A percentile compares a stretch with the other conserved stretches of the same genome.
phyloP scores from a whole-genome alignment of 257 asterid genomes.

The Pogostemon cablin region DNA sequence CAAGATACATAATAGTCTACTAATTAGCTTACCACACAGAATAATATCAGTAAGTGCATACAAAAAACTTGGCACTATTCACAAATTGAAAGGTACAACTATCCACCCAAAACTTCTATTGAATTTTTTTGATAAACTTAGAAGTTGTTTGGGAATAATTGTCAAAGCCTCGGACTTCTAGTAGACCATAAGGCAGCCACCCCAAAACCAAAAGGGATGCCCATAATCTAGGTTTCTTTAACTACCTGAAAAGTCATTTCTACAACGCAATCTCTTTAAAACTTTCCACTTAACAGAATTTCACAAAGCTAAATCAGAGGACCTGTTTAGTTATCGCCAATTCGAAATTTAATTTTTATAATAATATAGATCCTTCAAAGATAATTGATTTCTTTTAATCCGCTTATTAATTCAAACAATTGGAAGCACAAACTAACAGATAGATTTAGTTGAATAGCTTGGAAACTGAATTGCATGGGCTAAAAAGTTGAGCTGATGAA shows the following conservation, averaged over 20 bases:
- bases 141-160: slow-evolving; percentile 14
- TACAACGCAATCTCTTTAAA: neutral
- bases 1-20: no score
- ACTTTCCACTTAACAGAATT: neutral
- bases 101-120: slow-evolving; percentile 21
- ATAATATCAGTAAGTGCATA: slow-evolving; percentile 3
- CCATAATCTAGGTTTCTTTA: slow-evolving; percentile 3
- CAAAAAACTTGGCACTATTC: neutral
- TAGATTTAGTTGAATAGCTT: no score
- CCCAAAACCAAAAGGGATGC: neutral
- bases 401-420: no score
- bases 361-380: neutral
- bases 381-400: no score
- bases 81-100: neutral
- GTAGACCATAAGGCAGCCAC: neutral
- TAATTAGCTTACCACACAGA: neutral
- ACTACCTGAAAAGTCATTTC: slow-evolving; percentile 10
- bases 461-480: no score
- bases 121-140: neutral
- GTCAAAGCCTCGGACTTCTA: slow-evolving; percentile 1
- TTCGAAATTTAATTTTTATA: neutral
- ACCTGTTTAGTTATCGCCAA: neutral
- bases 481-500: no score
- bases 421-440: no score
- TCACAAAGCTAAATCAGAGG: neutral